phyloP scores from a whole-genome alignment of 1,284 basidiomycete species.

The Puccinia polysora region DNA sequence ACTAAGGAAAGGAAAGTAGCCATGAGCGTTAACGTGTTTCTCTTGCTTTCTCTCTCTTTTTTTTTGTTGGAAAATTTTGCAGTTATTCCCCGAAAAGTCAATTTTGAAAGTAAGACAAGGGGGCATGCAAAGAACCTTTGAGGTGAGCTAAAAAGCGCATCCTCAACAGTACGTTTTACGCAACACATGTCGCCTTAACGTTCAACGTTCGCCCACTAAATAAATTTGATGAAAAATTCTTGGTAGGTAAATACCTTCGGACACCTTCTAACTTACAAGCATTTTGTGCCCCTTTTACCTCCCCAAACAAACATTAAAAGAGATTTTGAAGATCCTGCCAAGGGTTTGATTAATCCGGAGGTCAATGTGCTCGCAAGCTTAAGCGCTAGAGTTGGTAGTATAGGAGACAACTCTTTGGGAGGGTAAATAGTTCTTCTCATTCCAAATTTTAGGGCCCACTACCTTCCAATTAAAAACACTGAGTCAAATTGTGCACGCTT shows the following conservation, averaged over 20 bases:
- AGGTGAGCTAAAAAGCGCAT: no score
- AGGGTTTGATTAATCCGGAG: slow-evolving; percentile 47
- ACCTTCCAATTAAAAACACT: not conserved
- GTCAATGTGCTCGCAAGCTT: slow-evolving; percentile 49
- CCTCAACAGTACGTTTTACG: no score
- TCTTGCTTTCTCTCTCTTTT: not conserved
- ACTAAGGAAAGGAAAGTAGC: not conserved
- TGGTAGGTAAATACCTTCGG: slow-evolving; percentile 50
- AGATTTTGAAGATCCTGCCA: slow-evolving; percentile 15
- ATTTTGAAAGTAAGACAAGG: slow-evolving; percentile 48
- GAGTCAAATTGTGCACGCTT: not conserved
- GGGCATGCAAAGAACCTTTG: slow-evolving; percentile 49
- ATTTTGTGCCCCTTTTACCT: slow-evolving; percentile 50
- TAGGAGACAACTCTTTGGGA: slow-evolving; percentile 50
- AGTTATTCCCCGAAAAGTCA: slow-evolving; percentile 49
- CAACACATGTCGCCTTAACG: not conserved
- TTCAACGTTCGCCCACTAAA: no score
- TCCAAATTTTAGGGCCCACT: not conserved
- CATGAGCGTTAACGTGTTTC: no score
- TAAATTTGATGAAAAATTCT: no score
- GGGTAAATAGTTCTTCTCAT: slow-evolving; percentile 48
- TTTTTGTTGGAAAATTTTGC: not conserved
- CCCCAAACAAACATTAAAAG: slow-evolving; percentile 28
- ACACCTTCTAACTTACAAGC: slow-evolving; percentile 50
- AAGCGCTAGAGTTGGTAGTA: slow-evolving; percentile 50